Evolutionary conservation across 2,329 filamentous ascomycete genomes (phyloP), one percentile per base, ranked within the genome.

Genomic region (Cercospora sojina): DNA sequence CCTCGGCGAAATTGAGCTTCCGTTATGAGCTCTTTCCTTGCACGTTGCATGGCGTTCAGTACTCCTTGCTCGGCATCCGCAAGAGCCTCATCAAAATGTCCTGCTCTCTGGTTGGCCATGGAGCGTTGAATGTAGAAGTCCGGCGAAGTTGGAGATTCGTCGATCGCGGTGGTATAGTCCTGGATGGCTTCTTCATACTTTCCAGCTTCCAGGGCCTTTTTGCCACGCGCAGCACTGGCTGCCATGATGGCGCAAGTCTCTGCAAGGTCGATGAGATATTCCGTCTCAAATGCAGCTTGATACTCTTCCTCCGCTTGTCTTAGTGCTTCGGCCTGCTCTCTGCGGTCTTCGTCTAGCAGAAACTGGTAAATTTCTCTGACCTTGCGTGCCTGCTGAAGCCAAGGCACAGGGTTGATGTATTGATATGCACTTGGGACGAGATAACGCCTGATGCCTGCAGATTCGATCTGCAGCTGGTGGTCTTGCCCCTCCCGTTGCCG

Each of bases 1-100:
- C 87, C 91, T 41, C 94, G 87, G 72, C 93, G 88, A 74, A 95
- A 87, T 74, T 97, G 92, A 1, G 91, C 90, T n/a, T 92, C 87
- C 55, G 88, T 84, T 77, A 97, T 92, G 31, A 90, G 84, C 70
- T 92, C 87, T 59, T 91, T 87, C 73, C 89, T 90, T 32, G 86
- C 91, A 47, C 94, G 90, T 69, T 89, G 84, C 53, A 95, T 85
- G 1, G 92, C 91, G 23, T 86, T 83, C 2, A 87, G 82, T 64
- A 87, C 84, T 59, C 87, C 82, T 43, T 79, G 74, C 59, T 84
- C 80, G 62, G 82, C 82, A 68, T 84, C 83, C 56, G 72, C 66
- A 31, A 84, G 80, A n/a, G 70, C 83, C 13, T 78, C 77, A 10
- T 74, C 56, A 58, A 81, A 80, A 66, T 87, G 79, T 23, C 81